Evolutionary conservation across 768 basidiomycete species (phyloP).

Genomic region (Gloeophyllum trabeum): DNA sequence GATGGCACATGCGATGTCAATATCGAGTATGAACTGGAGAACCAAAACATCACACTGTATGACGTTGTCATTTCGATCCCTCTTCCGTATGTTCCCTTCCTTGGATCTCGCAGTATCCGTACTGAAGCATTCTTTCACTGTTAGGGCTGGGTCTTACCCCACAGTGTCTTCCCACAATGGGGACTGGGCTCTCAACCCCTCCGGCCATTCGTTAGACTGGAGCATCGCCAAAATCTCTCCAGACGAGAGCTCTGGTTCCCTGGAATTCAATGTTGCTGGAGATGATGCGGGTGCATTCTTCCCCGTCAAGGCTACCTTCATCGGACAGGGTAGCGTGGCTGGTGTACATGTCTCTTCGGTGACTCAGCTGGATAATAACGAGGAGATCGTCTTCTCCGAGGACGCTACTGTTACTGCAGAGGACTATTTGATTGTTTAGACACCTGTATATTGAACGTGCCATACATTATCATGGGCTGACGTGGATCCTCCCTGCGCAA

Average conservation of each 20-base stretch:
- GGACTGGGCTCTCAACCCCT: slow-evolving; percentile 75
- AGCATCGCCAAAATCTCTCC: slow-evolving; percentile 56
- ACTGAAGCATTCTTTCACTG: not conserved
- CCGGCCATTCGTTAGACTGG: slow-evolving; percentile 81
- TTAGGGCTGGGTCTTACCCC: slow-evolving; percentile 73
- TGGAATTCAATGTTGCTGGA: slow-evolving; percentile 84
- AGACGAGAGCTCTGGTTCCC: slow-evolving; percentile 62
- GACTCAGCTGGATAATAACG: slow-evolving; percentile 36
- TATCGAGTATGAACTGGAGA: slow-evolving; percentile 95
- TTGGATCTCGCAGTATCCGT: not conserved
- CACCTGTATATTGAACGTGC: no score
- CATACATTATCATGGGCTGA: no score
- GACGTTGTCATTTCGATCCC: slow-evolving; percentile 89
- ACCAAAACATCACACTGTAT: slow-evolving; percentile 65
- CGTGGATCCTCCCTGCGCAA: no score
- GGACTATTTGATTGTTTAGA: slow-evolving; percentile 31
- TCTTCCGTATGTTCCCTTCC: slow-evolving; percentile 58
- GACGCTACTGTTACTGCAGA: slow-evolving; percentile 39
- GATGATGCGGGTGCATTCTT: slow-evolving; percentile 82
- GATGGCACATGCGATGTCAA: slow-evolving; percentile 91
- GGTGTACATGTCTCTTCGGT: slow-evolving; percentile 60
- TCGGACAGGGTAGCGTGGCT: slow-evolving; percentile 69
- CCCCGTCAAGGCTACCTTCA: slow-evolving; percentile 81
- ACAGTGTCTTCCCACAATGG: slow-evolving; percentile 68
- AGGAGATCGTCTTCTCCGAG: slow-evolving; percentile 40